phyloP scores from a whole-genome alignment of 371 early-diverging fungal genomes.

The Mortierella sp. region DNA sequence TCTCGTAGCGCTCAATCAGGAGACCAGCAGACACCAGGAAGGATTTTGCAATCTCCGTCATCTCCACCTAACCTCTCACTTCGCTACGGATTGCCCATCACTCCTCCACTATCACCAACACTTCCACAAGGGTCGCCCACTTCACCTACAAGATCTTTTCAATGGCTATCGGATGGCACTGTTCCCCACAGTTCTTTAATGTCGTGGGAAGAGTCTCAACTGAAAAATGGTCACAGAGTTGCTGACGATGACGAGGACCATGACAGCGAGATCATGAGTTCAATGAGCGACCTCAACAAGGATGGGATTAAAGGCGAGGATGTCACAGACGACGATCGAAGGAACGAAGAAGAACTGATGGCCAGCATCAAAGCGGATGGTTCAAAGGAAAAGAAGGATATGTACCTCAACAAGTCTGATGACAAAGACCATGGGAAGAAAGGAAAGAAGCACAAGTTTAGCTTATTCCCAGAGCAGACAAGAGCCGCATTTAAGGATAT shows the following conservation, averaged over 20 bases:
- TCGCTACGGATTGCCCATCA: not conserved
- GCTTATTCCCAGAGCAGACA: constrained; percentile 46
- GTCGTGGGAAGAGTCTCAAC: constrained; percentile 33
- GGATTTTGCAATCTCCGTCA: constrained; percentile 29
- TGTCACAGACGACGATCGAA: constrained; percentile 36
- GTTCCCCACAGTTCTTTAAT: not conserved
- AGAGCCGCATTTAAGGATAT: constrained; percentile 54
- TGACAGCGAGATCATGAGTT: constrained; percentile 8
- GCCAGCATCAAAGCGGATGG: constrained; percentile 49
- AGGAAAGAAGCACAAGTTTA: constrained; percentile 39
- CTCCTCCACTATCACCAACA: not conserved
- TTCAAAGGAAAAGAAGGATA: constrained; percentile 36
- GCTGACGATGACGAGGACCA: constrained; percentile 22
- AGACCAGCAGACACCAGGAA: not conserved
- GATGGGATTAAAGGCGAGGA: constrained; percentile 42
- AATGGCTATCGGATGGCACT: constrained; percentile 27
- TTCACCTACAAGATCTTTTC: constrained; percentile 13
- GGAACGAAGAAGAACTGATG: constrained; percentile 51
- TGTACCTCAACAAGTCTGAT: constrained; percentile 27
- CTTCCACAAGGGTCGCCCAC: constrained; percentile 16
- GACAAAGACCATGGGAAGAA: constrained; percentile 14
- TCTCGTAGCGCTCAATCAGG: constrained; percentile 2
- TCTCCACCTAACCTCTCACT: constrained; percentile 46
- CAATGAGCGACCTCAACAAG: not conserved
- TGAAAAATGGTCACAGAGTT: constrained; percentile 9